Base-by-base conservation (phyloP, 208 protist species). In the Zelonia costaricensis region DNA sequence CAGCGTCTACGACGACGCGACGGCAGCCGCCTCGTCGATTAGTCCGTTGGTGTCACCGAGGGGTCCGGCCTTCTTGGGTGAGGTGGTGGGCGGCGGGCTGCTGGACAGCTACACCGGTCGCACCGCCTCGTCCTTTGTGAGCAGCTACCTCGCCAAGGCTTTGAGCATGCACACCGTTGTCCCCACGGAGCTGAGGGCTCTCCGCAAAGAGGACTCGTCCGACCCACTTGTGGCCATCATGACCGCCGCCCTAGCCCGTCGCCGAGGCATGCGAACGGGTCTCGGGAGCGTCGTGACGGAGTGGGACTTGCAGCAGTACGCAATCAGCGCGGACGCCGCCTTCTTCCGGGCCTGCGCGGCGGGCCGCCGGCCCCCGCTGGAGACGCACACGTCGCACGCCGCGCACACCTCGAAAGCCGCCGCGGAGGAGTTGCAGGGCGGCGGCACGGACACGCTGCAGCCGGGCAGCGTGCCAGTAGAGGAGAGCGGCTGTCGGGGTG, bases 221-320 rank as follows among this genome's bases (percentile, higher is more conserved):
- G 79, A 90, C 31, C 82, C 77, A 18, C 46, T 94, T 25, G 22
- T 91, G 10, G 60, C 78, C 16, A 55, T 89, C 40, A 82, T 91
- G 75, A 74, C 78, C 46, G 63, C 76, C 9, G 47, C 67, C 4
- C 30, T 82, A 25, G 60, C 51, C 6, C 49, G 80, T 8, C 58
- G 69, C 28, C 59, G 59, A n/a, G 44, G 43, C 43, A 45, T 73
- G 58, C 30, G 39, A 31, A 62, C 30, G 7, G 33, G 38, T 0
- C 9, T 76, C 39, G 48, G 47, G n/a, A 69, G 64, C 18, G 25
- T 92, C 10, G 58, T 94, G 25, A 80, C 74, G 7, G 88, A 91
- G 15, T 86, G 76, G 77, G 84, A 92, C 33, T 78, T 88, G 68
- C 80, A 92, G 39, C 84, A 94, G 61, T 94, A 94, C 76, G 84